Evolutionary conservation across 2,329 filamentous ascomycete species (phyloP).

Genomic region (Aspergillus unguis): DNA sequence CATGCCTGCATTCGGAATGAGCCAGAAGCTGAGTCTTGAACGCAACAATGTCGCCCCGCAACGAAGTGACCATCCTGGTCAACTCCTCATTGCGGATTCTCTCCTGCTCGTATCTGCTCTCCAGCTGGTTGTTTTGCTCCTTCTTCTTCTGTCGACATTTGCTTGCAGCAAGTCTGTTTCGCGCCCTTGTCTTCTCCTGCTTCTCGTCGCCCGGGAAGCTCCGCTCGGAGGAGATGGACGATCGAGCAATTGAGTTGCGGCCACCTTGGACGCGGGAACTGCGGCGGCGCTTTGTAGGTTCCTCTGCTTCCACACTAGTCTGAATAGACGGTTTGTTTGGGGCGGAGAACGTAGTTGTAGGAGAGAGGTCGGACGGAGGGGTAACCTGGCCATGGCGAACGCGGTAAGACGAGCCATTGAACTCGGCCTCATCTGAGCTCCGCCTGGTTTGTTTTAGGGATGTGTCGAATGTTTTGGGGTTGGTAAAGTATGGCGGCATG

Average conservation of each 20-base stretch:
- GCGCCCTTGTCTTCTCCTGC: conserved; percentile 54
- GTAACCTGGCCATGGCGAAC: conserved; percentile 40
- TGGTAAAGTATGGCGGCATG: not conserved
- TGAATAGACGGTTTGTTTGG: not conserved
- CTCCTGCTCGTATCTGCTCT: conserved; percentile 30
- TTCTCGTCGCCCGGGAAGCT: conserved; percentile 24
- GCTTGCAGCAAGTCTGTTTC: conserved; percentile 58
- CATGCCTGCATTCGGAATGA: conserved; percentile 5
- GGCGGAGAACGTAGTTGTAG: not conserved
- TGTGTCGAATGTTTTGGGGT: not conserved
- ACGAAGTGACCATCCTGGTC: not conserved
- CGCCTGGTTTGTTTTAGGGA: not conserved
- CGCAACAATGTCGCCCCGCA: not conserved
- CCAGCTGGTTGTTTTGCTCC: conserved; percentile 52
- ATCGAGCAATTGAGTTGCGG: not conserved
- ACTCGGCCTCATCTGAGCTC: not conserved
- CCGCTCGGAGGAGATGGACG: conserved; percentile 1
- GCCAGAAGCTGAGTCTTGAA: not conserved
- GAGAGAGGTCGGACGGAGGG: conserved; percentile 30
- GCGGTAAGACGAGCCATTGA: conserved; percentile 26
- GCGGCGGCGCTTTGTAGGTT: not conserved
- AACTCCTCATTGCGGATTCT: conserved; percentile 7
- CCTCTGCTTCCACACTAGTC: not conserved
- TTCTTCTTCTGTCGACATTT: conserved; percentile 64
- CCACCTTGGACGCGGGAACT: not conserved